Evolutionary conservation across 2,329 filamentous ascomycete genomes (phyloP).

Genomic region (Colletotrichum sp.): DNA sequence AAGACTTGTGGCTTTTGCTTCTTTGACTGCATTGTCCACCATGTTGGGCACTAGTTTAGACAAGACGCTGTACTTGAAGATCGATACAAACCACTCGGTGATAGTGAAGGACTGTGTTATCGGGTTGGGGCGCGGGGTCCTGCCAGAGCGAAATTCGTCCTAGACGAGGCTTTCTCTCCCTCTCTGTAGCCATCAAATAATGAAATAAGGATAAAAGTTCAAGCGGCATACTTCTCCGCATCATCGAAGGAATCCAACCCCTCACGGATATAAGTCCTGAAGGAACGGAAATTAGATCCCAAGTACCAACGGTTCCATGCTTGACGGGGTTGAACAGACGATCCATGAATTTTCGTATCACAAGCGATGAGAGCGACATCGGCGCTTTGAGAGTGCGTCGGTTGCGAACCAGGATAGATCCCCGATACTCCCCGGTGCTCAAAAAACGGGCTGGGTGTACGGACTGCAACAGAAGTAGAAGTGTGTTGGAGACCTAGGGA

Average conservation of each 20-base stretch:
- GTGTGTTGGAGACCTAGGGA: background rate
- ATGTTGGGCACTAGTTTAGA: background rate
- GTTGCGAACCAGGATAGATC: background rate
- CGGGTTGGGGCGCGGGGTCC: too few species aligned
- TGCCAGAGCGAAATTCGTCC: too few species aligned
- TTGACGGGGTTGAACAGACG: background rate
- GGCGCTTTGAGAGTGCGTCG: background rate
- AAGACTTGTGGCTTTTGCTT: rapidly evolving
- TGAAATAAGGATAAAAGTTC: rapidly evolving
- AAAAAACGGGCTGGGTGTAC: background rate
- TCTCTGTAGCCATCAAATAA: background rate
- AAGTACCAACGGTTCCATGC: background rate
- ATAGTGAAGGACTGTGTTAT: too few species aligned
- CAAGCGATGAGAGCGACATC: background rate
- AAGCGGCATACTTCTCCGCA: background rate
- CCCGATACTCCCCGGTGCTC: background rate
- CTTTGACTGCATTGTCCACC: background rate
- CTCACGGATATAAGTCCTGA: background rate
- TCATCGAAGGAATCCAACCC: background rate
- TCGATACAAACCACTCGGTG: too few species aligned
- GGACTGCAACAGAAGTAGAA: background rate
- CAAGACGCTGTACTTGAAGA: too few species aligned
- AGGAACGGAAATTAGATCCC: background rate
- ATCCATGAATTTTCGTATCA: background rate
- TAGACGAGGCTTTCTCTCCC: too few species aligned